Evolutionary conservation across 2,329 filamentous ascomycete genomes (phyloP).

Genomic region (Ophiostoma angusticollis): DNA sequence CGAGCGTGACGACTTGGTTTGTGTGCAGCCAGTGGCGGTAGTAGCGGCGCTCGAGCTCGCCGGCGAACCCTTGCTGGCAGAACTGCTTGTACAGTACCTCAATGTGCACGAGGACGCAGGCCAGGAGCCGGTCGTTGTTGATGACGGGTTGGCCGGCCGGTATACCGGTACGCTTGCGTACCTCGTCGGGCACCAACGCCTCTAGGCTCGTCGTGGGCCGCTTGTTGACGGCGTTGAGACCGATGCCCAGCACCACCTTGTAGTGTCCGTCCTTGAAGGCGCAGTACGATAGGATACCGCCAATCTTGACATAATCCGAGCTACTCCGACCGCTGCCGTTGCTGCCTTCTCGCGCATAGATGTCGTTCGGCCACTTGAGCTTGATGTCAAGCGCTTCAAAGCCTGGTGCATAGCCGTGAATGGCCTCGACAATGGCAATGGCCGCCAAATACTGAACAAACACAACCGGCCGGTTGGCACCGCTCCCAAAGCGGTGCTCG

Average conservation of each 20-base stretch:
- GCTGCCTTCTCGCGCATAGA: slow-evolving; percentile 59
- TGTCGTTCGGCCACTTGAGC: slow-evolving; percentile 96
- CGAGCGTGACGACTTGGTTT: slow-evolving; percentile 57
- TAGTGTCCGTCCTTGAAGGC: slow-evolving; percentile 66
- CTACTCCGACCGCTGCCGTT: background rate
- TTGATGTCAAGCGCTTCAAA: slow-evolving; percentile 69
- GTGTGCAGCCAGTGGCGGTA: slow-evolving; percentile 80
- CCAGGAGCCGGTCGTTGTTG: slow-evolving; percentile 67
- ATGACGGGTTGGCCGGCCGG: slow-evolving; percentile 42
- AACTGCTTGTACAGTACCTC: slow-evolving; percentile 69
- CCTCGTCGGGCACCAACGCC: slow-evolving; percentile 44
- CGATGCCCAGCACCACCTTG: slow-evolving; percentile 74
- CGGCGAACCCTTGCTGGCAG: slow-evolving; percentile 59
- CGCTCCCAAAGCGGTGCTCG: slow-evolving; percentile 44
- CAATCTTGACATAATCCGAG: slow-evolving; percentile 65
- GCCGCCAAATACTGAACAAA: slow-evolving; percentile 92
- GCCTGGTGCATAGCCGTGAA: slow-evolving; percentile 64
- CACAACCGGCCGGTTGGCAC: slow-evolving; percentile 48
- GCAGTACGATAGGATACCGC: slow-evolving; percentile 84
- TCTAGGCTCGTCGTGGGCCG: slow-evolving; percentile 81
- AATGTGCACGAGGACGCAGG: slow-evolving; percentile 64
- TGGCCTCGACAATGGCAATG: slow-evolving; percentile 72
- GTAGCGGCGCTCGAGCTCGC: slow-evolving; percentile 60
- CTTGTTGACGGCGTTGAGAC: slow-evolving; percentile 73
- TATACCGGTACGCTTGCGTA: too few species aligned